Base-by-base conservation (phyloP, 805 yeast genomes). In the Lachancea nothofagi region DNA sequence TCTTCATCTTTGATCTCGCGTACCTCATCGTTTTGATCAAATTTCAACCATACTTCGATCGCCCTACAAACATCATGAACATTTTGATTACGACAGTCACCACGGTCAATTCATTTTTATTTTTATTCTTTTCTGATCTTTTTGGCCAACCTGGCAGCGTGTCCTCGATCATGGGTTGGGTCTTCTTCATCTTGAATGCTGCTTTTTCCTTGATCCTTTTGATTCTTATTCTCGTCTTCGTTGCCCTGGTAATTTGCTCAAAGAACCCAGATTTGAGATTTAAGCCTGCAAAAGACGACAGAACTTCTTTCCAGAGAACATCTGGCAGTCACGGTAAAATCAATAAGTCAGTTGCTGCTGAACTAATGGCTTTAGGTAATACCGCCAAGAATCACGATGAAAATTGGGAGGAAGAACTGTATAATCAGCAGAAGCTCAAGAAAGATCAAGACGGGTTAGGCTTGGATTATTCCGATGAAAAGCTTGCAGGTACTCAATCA, bases 231-330 rank as follows among this genome's bases (percentile, higher is more conserved):
- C 70, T 88, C 44, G 78, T 78, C 2, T 79, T 83, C 50, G 73
- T 80, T 41, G 59, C 64, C n/a, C 64, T 78, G 52, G 78, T 84
- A 7, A 45, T 83, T 1, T 69, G 80, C 49, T 79, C 89, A 24
- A 85, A 82, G 67, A 86, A 86, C 59, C 96, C 96, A 20, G 96
- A 86, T 62, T 78, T 88, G 8, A 75, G 93, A 61, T 83, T 83
- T 59, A 85, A 83, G 37, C 93, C 94, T 9, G 94, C 95, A 8
- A 80, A 71, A 53, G 97, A 89, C 64, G 96, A 89, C 61, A 79
- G 97, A 74, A 79, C 87, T 17, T 86, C 96, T 7, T 89, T 89
- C 78, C 93, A 83, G 56, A 71, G 65, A 44, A 52, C 51, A 41
- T 55, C 63, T 14, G 53, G 54, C 14, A 57, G 61, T 29, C 65